phyloP scores from a whole-genome alignment of 2,329 filamentous ascomycete species.

The Alternaria sp. region DNA sequence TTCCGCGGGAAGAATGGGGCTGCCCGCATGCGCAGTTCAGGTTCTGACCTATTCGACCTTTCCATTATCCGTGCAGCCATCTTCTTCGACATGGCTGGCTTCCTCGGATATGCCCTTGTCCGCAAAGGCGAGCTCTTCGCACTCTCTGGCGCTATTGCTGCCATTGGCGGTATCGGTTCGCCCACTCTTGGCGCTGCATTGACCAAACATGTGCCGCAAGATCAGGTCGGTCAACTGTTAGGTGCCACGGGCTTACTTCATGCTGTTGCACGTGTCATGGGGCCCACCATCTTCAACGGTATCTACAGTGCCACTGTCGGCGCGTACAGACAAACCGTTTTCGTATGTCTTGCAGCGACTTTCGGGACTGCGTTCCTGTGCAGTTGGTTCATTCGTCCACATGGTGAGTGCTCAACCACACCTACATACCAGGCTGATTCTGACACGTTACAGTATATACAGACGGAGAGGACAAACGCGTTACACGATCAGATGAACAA shows the following conservation, averaged over 20 bases:
- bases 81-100: conserved; percentile 76
- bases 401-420: conserved; percentile 64
- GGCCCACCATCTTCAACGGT: conserved; percentile 82
- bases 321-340: conserved; percentile 80
- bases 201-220: conserved; percentile 88
- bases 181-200: conserved; percentile 84
- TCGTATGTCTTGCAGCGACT: conserved; percentile 72
- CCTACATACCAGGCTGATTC: neutral
- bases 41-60: conserved; percentile 80
- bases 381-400: conserved; percentile 74
- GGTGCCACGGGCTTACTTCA: conserved; percentile 88
- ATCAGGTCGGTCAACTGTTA: conserved; percentile 83
- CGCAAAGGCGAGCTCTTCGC: conserved; percentile 70
- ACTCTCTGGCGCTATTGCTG: conserved; percentile 72
- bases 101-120: conserved; percentile 74
- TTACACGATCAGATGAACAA: neutral
- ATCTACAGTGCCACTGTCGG: conserved; percentile 84
- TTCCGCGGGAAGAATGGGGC: conserved; percentile 64
- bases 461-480: conserved; percentile 11
- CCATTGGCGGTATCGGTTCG: conserved; percentile 82
- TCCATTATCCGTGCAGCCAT: conserved; percentile 77
- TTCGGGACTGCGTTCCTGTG: conserved; percentile 71
- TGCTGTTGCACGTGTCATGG: conserved; percentile 77
- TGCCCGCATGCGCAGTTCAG: conserved; percentile 55
- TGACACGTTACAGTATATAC: conserved; percentile 13